Evolutionary conservation across 192 early-diverging fungal species (phyloP), one percentile per base, ranked within the genome.

Genomic region (Phlyctochytrium bullatum): DNA sequence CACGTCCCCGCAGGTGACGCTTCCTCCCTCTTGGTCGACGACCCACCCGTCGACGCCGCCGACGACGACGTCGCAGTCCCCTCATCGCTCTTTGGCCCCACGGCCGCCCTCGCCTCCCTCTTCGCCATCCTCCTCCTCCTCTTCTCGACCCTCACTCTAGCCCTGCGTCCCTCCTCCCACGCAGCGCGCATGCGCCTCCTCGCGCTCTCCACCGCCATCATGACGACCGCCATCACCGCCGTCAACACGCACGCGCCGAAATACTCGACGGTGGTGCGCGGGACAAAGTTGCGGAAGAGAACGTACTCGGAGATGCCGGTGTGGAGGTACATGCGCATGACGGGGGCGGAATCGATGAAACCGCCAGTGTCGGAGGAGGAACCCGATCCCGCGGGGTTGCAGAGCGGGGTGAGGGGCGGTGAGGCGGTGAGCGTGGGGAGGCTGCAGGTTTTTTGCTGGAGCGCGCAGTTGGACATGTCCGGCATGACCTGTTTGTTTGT

Each of bases 281-380:
- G 86, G 6, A 88, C 87, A 81, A 84, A 90, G 1, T 62, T 65
- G 51, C 83, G 72, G 52, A 90, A 90, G 17, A 90, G 77, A 34
- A 90, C 77, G 60, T 83, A 82, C 61, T 89, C 88, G 12, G 36
- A 16, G 36, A 83, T 80, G 23, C 79, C 87, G 10, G 61, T 57
- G 65, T 90, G 88, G 74, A 89, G 88, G 53, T 71, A 88, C 88
- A 90, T 88, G 59, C 69, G 67, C 88, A 90, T 90, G 10, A 63
- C 56, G 28, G 85, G 84, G 4, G 54, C 10, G 27, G 16, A 25
- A 24, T 27, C 54, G 20, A 25, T 10, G 54, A 6, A 10, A 27
- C 54, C 54, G 54, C 12, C 25, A 10, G 20, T 28, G 20, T 6
- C 54, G 16, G 54, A 27, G 16, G 54, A 57, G 16, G 14, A 24